A percentile compares a stretch with the other conserved stretches of the same genome.
Evolutionary conservation across 257 asterid species (phyloP).

Genomic region (Nicotiana obtusifolia): DNA sequence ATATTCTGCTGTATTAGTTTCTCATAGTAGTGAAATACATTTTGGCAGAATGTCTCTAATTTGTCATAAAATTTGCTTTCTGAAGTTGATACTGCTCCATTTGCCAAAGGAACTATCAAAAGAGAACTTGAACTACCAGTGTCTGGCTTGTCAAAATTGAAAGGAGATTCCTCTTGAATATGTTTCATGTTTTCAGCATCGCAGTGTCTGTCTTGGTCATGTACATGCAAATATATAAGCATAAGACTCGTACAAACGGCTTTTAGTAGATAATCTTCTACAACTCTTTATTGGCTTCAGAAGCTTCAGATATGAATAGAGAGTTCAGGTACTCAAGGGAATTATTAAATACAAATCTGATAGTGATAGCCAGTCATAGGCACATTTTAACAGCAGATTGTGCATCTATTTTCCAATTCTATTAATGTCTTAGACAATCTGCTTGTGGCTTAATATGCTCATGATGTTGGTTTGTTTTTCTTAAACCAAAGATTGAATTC

Average conservation of each 20-base stretch:
- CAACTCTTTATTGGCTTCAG: conserved; percentile 46
- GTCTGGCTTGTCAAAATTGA: conserved; percentile 76
- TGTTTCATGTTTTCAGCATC: conserved; percentile 38
- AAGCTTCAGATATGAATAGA: conserved; percentile 61
- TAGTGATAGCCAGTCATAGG: too few relatives aligned
- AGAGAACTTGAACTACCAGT: conserved; percentile 76
- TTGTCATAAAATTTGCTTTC: conserved; percentile 81
- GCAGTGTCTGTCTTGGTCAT: not conserved
- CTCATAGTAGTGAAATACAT: conserved; percentile 98
- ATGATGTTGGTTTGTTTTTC: too few relatives aligned
- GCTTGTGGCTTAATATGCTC: too few relatives aligned
- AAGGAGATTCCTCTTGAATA: conserved; percentile 83
- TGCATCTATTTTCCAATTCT: too few relatives aligned
- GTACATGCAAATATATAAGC: not conserved
- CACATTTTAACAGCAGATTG: too few relatives aligned
- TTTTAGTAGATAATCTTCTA: not conserved
- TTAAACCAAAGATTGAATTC: too few relatives aligned
- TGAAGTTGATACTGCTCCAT: conserved; percentile 47
- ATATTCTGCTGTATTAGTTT: conserved; percentile 96
- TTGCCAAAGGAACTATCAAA: conserved; percentile 32
- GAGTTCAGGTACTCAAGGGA: conserved; percentile 28
- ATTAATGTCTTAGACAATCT: too few relatives aligned
- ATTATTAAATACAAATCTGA: too few relatives aligned
- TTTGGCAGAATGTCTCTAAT: conserved; percentile 91
- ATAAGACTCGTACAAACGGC: not conserved